Evolutionary conservation across 2,329 filamentous ascomycete species (phyloP), one percentile per base, ranked within the genome.

Genomic region (Penicillium occitanis): DNA sequence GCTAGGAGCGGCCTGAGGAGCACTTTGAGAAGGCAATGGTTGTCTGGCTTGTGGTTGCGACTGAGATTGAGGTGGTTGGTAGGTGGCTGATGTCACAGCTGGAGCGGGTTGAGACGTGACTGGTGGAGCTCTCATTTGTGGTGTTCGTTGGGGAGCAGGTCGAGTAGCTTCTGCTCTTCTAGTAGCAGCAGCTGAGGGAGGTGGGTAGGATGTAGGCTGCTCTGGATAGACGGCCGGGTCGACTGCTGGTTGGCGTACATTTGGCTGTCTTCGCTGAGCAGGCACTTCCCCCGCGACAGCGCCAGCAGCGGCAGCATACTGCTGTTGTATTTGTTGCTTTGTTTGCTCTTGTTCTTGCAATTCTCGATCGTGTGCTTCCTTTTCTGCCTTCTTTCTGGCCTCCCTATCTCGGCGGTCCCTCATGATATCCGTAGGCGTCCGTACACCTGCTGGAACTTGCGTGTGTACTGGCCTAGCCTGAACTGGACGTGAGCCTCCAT

Each of bases 361-460:
- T 40, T 83, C 78, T 71, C 85, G 78, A 75, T 81, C 80, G 76
- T 78, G 80, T 70, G 88, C 86, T 73, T 91, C 88, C 51, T 86
- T 85, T 74, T 91, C 88, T 53, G 89, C 89, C 71, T 86, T 85
- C 69, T 87, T 86, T 66, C 89, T 83, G 30, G 90, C 87, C 77
- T 96, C 92, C 68, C 93, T 86, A 70, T 91, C 91, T 64, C 87
- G 86, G 65, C 93, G 89, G 76, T 93, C 89, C 78, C 91, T 88
- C 93, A 97, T 96, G 73, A 98, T 94, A 80, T 94, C 91, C 70
- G 91, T 88, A 17, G 94, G 94, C 42, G 93, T 93, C 71, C 90
- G 87, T 68, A 97, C 91, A 30, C 90, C 67, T 88, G 67, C 78
- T 82, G 68, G 79, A 51, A 64, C 63, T 44, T 60, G 78, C 69